phyloP scores from a whole-genome alignment of 768 basidiomycete genomes.

The Mycena filopes region DNA sequence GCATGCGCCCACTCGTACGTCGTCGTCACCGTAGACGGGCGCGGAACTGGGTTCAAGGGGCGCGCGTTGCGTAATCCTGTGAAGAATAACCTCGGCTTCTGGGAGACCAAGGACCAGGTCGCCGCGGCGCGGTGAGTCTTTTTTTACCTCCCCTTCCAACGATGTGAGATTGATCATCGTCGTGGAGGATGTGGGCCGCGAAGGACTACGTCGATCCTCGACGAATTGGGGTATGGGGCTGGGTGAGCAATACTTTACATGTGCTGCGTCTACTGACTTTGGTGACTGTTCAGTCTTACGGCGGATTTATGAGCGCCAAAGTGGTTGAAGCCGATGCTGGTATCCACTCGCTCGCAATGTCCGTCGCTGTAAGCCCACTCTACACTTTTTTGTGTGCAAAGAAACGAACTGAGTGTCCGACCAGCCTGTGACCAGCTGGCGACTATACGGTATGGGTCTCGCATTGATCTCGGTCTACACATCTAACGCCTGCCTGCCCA shows the following conservation, averaged over 20 bases:
- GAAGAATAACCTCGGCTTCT: slow-evolving; percentile 88
- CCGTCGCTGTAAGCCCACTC: slow-evolving; percentile 76
- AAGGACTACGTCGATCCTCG: slow-evolving; percentile 89
- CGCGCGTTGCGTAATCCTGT: slow-evolving; percentile 86
- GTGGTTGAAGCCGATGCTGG: slow-evolving; percentile 91
- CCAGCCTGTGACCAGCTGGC: slow-evolving; percentile 91
- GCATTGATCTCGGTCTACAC: background rate
- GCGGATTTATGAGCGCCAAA: slow-evolving; percentile 96
- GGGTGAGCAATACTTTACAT: slow-evolving; percentile 66
- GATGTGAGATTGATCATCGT: background rate
- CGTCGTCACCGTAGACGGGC: slow-evolving; percentile 89
- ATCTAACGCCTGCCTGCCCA: slow-evolving; percentile 38
- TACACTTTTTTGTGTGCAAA: slow-evolving; percentile 7
- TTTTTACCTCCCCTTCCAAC: slow-evolving; percentile 11
- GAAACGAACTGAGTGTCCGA: slow-evolving; percentile 29
- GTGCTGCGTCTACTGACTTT: slow-evolving; percentile 10
- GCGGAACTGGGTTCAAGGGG: slow-evolving; percentile 94
- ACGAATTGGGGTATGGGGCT: slow-evolving; percentile 97
- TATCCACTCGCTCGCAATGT: slow-evolving; percentile 90
- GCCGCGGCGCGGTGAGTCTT: slow-evolving; percentile 80
- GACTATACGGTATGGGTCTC: slow-evolving; percentile 69
- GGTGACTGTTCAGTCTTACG: slow-evolving; percentile 75
- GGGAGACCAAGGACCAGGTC: slow-evolving; percentile 91
- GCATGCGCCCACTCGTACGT: slow-evolving; percentile 86
- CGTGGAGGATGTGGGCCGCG: slow-evolving; percentile 79